Base-by-base conservation (phyloP, 2,329 filamentous ascomycete genomes). In the Talaromyces sp. region DNA sequence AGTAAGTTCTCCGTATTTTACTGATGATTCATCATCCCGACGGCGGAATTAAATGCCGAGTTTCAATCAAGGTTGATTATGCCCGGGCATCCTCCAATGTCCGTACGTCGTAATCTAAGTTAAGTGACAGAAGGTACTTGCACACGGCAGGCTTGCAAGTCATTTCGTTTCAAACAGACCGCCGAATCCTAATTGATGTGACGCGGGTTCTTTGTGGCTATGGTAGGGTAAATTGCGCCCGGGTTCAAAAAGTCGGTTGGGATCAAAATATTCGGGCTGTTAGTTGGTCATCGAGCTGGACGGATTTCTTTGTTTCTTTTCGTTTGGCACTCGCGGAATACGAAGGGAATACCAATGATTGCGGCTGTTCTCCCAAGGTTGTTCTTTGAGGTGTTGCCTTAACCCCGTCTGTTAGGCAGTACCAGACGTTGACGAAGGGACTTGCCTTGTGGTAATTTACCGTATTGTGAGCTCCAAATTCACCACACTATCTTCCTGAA, bases 11-110 rank as follows among this genome's bases (percentile, higher is more conserved):
- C 8, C 17, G 6, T 45, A 13, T 17, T 31, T 29, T 45, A 29
- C 6, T 1, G 53, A 56, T 36, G 31, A 56, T 56, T 56, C 53
- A 56, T 36, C 53, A 38, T 36, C 19, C n/a, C 58, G 40, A 22
- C 25, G 8, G 22, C 58, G 58, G 58, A 60, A 60, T 31, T 45
- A 22, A 61, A 51, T 36, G 43, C 58, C 58, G 43, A 61, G 43
- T 60, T 60, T 49, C 58, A 31, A 49, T 31, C 15, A 45, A 31
- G 31, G 11, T 38, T 38, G 29, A n/a, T 25, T 38, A 25, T 11
- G n/a, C 31, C n/a, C n/a, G 31, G 53, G 31, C 53, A 56, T 56
- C 53, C 10, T 36, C 10, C 15, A n/a, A 53, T 31, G 25, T 29
- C 8, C 43, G 25, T 53, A 49, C 15, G 13, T 11, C 27, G 27